Evolutionary conservation across 306 rosid genomes (phyloP), one percentile per base, ranked within the genome.

Genomic region (Ceratonia siliqua): DNA sequence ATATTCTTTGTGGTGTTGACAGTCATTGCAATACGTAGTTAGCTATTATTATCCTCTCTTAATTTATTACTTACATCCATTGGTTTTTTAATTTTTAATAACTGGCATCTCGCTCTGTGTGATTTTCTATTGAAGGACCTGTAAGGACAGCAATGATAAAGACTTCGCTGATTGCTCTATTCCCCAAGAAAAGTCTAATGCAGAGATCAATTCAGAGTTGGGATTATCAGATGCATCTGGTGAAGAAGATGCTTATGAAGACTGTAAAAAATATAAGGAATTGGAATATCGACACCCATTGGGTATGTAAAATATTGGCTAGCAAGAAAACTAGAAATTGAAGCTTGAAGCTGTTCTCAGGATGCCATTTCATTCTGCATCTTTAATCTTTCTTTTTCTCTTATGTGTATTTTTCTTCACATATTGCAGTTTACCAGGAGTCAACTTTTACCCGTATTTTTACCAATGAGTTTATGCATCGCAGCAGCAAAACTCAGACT

Each of bases 131-230:
- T 85, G 32, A 87, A 95, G 99, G 99, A 84, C 90, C 33, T 95
- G 99, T 79, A 82, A 83, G 87, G 96, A 90, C 82, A 95, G 89
- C 81, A 43, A 64, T 67, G 92, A 95, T 75, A 77, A 64, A 79
- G 87, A 75, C 74, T 89, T 90, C 82, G 86, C 96, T 79, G 87
- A 86, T 62, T 95, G 99, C 79, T 82, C 87, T 64, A 89, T 84
- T 54, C 91, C 91, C 56, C 99, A 95, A 88, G 99, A 95, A 86
- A 95, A 92, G 84, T 87, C 99, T 73, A 95, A 95, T 86, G 90
- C 90, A 36, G 99, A 92, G 75, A 95, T 95, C 75, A 95, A 95
- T 68, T 87, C 89, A 5, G 99, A 95, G 81, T 85, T 95, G 85
- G 99, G 92, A 61, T 68, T 95, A 82, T 92, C 99, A 68, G 97